Percentiles rank a stretch among this genome's conserved stretches.
Evolutionary conservation across 2,329 filamentous ascomycete genomes (phyloP).

Genomic region (Colletotrichum falcatum): DNA sequence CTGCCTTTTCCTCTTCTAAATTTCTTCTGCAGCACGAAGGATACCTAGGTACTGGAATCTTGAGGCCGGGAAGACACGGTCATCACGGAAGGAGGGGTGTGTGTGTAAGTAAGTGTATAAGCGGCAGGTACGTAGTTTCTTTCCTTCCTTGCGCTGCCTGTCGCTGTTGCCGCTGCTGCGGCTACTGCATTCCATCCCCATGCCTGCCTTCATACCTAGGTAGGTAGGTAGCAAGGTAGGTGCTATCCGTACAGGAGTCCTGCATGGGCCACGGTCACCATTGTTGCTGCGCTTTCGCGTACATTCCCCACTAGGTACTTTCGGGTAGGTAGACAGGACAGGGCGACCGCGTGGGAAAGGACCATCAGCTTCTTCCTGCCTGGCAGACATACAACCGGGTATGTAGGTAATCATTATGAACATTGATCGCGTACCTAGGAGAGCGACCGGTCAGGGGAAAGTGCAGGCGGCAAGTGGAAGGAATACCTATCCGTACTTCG

Average conservation of each 20-base stretch:
- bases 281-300: neutral
- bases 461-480: constrained; percentile 26
- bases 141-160: neutral
- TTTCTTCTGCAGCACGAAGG: neutral
- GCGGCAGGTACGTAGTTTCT: neutral
- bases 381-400: neutral
- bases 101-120: neutral
- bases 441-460: constrained; percentile 17
- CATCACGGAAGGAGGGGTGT: neutral
- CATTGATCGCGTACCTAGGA: neutral
- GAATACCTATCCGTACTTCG: neutral
- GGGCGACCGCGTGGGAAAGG: constrained; percentile 5
- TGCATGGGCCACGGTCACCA: neutral
- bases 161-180: neutral
- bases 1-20: neutral
- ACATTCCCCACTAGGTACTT: constrained; percentile 18
- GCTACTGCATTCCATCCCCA: neutral
- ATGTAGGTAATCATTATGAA: neutral
- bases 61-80: neutral
- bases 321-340: neutral
- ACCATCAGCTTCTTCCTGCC: neutral
- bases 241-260: neutral
- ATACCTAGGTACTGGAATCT: too few species aligned
- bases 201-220: neutral
- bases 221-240: too few species aligned